phyloP scores from a whole-genome alignment of 106 monocot species.

The Dendrobium catenatum region DNA sequence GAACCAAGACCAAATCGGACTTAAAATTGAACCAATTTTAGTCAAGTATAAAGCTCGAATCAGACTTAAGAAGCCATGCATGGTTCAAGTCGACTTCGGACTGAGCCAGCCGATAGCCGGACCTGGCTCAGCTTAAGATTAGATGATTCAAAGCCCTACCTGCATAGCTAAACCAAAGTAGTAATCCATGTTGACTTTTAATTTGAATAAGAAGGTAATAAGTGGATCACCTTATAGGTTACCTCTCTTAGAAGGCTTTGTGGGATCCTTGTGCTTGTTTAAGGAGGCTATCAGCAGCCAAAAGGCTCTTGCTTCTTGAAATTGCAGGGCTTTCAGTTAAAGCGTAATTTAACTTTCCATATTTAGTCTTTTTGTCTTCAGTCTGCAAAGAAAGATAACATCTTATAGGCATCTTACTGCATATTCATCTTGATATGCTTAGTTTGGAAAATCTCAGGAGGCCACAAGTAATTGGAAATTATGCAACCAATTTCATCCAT shows the following conservation, averaged over 20 bases:
- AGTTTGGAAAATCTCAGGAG: too few species aligned
- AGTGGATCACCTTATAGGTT: background rate
- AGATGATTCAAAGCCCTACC: background rate
- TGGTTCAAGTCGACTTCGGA: too few species aligned
- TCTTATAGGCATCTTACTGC: background rate
- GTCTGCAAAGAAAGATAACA: slow-evolving; percentile 1
- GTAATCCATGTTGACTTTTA: background rate
- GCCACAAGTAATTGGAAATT: too few species aligned
- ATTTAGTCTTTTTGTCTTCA: background rate
- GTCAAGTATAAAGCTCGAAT: background rate
- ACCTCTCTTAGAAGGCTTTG: slow-evolving; percentile 8
- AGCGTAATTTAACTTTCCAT: slow-evolving; percentile 6
- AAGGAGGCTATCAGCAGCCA: background rate
- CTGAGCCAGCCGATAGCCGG: background rate
- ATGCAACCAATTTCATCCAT: too few species aligned
- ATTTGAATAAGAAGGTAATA: background rate
- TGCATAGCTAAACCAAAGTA: too few species aligned
- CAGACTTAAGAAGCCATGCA: too few species aligned
- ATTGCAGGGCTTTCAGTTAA: background rate
- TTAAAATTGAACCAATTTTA: background rate
- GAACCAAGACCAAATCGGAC: background rate
- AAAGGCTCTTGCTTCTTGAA: background rate
- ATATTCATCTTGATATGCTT: background rate
- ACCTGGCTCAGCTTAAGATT: background rate
- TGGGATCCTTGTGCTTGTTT: slow-evolving; percentile 2